Conservation (phyloP, 2,329 filamentous ascomycete species). For the Chalara sp. region DNA sequence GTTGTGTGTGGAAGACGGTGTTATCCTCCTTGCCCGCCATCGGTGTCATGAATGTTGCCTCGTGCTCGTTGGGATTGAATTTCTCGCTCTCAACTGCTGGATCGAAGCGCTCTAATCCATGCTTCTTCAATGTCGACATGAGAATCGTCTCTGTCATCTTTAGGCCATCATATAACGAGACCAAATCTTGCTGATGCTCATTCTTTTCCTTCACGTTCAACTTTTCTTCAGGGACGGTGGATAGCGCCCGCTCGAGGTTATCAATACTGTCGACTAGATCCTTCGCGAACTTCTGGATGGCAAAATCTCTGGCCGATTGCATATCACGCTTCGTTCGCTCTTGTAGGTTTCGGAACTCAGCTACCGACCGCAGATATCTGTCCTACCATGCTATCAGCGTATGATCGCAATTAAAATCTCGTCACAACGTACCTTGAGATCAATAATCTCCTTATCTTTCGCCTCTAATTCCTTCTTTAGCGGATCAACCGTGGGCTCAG, state of each 20-base stretch:
- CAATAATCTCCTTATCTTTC: slow-evolving; percentile 65
- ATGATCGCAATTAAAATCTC: background rate
- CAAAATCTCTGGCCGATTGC: slow-evolving; percentile 81
- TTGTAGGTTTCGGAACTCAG: slow-evolving; percentile 97
- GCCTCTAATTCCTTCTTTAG: slow-evolving; percentile 62
- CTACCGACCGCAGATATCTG: slow-evolving; percentile 86
- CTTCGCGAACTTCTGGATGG: slow-evolving; percentile 88
- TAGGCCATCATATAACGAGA: slow-evolving; percentile 77
- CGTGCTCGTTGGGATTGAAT: slow-evolving; percentile 95
- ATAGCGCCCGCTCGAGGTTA: slow-evolving; percentile 90
- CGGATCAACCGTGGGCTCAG: slow-evolving; percentile 34
- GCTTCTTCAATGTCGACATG: slow-evolving; percentile 83
- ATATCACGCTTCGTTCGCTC: slow-evolving; percentile 89
- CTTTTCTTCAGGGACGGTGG: slow-evolving; percentile 70
- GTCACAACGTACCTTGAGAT: slow-evolving; percentile 67
- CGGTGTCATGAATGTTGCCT: slow-evolving; percentile 92
- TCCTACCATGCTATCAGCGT: slow-evolving; percentile 51
- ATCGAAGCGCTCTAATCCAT: slow-evolving; percentile 85
- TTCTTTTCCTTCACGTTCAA: slow-evolving; percentile 46
- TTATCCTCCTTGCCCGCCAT: slow-evolving; percentile 84
- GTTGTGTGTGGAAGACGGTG: slow-evolving; percentile 85
- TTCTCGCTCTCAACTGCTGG: slow-evolving; percentile 66
- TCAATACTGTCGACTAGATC: slow-evolving; percentile 94
- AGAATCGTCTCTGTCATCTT: slow-evolving; percentile 93
- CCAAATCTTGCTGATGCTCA: slow-evolving; percentile 62